phyloP scores from a whole-genome alignment of 306 rosid species.

The Prosopis cineraria region DNA sequence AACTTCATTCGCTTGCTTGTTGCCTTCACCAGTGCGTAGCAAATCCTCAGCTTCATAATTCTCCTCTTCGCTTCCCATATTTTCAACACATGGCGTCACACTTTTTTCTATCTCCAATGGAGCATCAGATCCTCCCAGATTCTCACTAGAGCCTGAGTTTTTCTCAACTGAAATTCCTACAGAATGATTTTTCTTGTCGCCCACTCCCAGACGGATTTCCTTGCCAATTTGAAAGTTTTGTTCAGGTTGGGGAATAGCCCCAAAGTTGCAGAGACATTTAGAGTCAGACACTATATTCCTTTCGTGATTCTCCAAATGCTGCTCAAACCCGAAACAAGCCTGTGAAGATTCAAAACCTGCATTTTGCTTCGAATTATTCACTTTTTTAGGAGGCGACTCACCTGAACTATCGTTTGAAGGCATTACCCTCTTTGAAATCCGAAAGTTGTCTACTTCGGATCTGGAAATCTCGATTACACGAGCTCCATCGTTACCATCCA shows the following conservation, averaged over 20 bases:
- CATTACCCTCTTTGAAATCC: conserved; percentile 26
- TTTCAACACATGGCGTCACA: background rate
- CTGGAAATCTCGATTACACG: background rate
- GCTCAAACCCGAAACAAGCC: background rate
- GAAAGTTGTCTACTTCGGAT: background rate
- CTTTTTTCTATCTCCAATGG: background rate
- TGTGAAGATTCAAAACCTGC: background rate
- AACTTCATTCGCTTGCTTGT: background rate
- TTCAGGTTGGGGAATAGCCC: background rate
- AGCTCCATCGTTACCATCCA: background rate
- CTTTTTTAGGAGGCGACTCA: conserved; percentile 33
- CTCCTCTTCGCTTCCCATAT: background rate
- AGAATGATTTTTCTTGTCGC: background rate
- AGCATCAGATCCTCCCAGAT: background rate
- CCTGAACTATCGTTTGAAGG: conserved; percentile 2
- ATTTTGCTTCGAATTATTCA: conserved; percentile 25
- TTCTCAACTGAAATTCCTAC: background rate
- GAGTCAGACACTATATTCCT: background rate
- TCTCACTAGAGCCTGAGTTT: background rate
- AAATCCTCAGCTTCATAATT: background rate
- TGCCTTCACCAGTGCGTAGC: background rate
- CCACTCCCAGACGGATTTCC: background rate
- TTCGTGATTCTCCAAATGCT: background rate
- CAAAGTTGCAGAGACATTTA: background rate
- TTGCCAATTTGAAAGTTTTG: conserved; percentile 3